phyloP scores from a whole-genome alignment of 805 yeast species.

The Candida maesae region DNA sequence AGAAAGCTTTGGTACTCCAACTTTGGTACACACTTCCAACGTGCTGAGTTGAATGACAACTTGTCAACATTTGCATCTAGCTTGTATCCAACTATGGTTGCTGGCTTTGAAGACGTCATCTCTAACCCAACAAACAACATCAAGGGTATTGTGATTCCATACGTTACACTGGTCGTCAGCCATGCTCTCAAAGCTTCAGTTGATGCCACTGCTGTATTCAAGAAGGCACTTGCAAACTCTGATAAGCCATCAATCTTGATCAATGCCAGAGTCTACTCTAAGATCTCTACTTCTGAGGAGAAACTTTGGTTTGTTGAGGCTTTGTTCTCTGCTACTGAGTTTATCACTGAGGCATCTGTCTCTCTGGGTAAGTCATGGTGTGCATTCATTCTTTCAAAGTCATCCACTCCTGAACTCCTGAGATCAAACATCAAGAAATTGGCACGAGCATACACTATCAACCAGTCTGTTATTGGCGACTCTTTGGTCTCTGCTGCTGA shows the following conservation, averaged over 20 bases:
- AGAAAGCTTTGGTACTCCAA: slow-evolving; percentile 65
- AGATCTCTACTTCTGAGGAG: slow-evolving; percentile 43
- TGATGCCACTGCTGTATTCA: slow-evolving; percentile 28
- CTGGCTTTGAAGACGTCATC: slow-evolving; percentile 41
- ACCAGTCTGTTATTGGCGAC: slow-evolving; percentile 39
- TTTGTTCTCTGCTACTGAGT: slow-evolving; percentile 31
- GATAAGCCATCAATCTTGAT: slow-evolving; percentile 47
- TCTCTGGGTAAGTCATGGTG: slow-evolving; percentile 43
- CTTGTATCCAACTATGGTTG: slow-evolving; percentile 25
- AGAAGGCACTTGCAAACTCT: slow-evolving; percentile 32
- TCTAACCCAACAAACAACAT: slow-evolving; percentile 48
- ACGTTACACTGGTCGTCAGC: slow-evolving; percentile 38
- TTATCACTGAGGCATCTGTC: slow-evolving; percentile 18
- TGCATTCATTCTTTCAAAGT: slow-evolving; percentile 41
- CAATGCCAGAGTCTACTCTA: slow-evolving; percentile 46
- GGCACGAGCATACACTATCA: slow-evolving; percentile 28
- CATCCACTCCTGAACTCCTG: slow-evolving; percentile 16
- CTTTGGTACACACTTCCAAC: slow-evolving; percentile 36
- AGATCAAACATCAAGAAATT: slow-evolving; percentile 26
- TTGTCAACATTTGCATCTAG: slow-evolving; percentile 18
- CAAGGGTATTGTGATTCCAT: slow-evolving; percentile 45
- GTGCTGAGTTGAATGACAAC: slow-evolving; percentile 6
- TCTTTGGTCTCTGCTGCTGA: slow-evolving; percentile 43
- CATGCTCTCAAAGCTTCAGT: slow-evolving; percentile 24
- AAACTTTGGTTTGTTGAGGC: slow-evolving; percentile 51